Percentiles rank a stretch among this genome's conserved stretches.
phyloP scores from a whole-genome alignment of 2,329 filamentous ascomycete genomes.

The Fusarium incarnatum region DNA sequence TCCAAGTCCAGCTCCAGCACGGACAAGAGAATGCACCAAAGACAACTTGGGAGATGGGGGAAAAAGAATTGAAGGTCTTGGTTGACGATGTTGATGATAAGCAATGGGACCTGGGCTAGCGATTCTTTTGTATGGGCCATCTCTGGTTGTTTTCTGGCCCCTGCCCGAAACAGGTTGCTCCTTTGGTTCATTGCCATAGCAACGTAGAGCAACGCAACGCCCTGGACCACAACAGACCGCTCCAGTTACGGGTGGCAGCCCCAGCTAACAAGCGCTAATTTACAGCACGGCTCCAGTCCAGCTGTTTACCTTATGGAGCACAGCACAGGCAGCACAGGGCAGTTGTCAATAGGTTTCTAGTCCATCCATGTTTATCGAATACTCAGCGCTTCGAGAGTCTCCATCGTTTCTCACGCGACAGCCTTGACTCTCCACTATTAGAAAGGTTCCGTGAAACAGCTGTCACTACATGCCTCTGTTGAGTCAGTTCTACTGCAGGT shows the following conservation, averaged over 20 bases:
- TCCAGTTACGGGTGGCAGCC: conserved; percentile 6
- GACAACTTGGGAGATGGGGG: conserved; percentile 27
- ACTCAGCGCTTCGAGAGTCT: conserved; percentile 1
- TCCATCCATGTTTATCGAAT: not conserved
- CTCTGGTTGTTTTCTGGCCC: conserved; percentile 31
- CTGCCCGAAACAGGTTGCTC: conserved; percentile 44
- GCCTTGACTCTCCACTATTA: not conserved
- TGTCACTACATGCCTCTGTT: not conserved
- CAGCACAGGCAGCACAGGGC: too few relatives aligned
- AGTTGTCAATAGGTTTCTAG: not conserved
- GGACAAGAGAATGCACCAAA: conserved; percentile 38
- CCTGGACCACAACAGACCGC: conserved; percentile 25
- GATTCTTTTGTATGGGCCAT: conserved; percentile 34
- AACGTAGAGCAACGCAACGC: conserved; percentile 13
- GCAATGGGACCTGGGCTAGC: conserved; percentile 27
- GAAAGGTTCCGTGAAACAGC: not conserved
- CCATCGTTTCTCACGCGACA: conserved; percentile 7
- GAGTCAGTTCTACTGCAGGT: not conserved
- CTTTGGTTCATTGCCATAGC: conserved; percentile 36
- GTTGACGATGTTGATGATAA: conserved; percentile 36
- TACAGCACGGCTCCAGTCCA: not conserved
- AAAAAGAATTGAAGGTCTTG: conserved; percentile 40
- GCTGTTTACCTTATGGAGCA: conserved; percentile 1
- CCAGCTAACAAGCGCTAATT: conserved; percentile 2
- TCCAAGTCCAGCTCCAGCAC: conserved; percentile 29